These are phyloP conservation scores for Nicotiana attenuata DNA, from an alignment of 257 asterid species.

Conservation along the genomic window DNA sequence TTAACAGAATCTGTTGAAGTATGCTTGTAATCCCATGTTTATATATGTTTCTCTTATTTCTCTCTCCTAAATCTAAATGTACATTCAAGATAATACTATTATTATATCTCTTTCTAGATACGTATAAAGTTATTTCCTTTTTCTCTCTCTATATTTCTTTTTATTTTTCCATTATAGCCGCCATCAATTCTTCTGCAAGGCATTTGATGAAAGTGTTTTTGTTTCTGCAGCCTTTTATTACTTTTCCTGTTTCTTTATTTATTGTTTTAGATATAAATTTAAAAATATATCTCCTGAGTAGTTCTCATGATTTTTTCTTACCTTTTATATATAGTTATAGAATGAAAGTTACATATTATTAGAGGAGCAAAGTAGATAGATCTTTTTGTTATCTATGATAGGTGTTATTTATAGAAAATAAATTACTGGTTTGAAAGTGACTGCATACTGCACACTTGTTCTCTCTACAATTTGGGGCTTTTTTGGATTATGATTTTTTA, in stretches of 20 bases:
- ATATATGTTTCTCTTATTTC: constrained; percentile 11
- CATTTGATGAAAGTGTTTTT: not conserved
- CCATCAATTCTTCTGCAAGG: constrained; percentile 7
- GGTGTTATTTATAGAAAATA: constrained; percentile 1
- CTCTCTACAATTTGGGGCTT: not conserved
- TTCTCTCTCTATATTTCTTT: not conserved
- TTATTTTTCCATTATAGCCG: not conserved
- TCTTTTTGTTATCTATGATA: constrained; percentile 1
- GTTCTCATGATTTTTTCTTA: too few species aligned
- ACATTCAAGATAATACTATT: not conserved
- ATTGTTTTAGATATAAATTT: not conserved
- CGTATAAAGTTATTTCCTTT: not conserved
- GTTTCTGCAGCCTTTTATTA: not conserved
- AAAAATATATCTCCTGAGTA: not conserved
- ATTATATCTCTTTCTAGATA: not conserved
- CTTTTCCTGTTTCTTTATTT: not conserved
- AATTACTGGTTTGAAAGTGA: not conserved
- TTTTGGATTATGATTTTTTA: not conserved
- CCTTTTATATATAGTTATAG: too few species aligned
- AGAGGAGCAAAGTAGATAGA: constrained; percentile 2
- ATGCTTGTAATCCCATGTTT: not conserved
- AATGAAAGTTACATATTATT: not conserved
- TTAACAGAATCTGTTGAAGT: constrained; percentile 7
- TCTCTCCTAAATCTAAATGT: not conserved
- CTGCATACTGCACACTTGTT: not conserved